Conservation (phyloP, 768 basidiomycete genomes). For the Dacryopinax primogenitus region DNA sequence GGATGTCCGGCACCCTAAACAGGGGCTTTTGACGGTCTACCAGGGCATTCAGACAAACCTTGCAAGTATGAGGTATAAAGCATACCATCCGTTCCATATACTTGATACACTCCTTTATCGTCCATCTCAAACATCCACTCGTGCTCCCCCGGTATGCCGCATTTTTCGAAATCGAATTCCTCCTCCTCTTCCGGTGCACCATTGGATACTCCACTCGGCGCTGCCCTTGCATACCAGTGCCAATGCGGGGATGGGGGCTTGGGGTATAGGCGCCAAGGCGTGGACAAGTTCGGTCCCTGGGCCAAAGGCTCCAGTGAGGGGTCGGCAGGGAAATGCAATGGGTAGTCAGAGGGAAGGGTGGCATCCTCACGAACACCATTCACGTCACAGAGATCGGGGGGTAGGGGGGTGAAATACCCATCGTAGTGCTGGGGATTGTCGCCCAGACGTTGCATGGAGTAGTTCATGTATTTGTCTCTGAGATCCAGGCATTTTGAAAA, state of each 20-base stretch:
- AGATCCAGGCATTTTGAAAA: slow-evolving; percentile 78
- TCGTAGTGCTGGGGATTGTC: slow-evolving; percentile 93
- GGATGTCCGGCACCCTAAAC: slow-evolving; percentile 68
- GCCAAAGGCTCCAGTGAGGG: slow-evolving; percentile 16
- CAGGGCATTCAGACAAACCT: slow-evolving; percentile 17
- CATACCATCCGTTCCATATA: slow-evolving; percentile 39
- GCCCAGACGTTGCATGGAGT: slow-evolving; percentile 80
- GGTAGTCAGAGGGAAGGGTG: slow-evolving; percentile 25
- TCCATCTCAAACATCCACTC: slow-evolving; percentile 60
- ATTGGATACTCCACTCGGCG: slow-evolving; percentile 12
- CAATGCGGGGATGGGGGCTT: slow-evolving; percentile 89
- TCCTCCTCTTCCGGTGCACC: slow-evolving; percentile 21
- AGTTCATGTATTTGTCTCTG: slow-evolving; percentile 87
- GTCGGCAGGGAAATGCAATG: slow-evolving; percentile 11
- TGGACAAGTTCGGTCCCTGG: slow-evolving; percentile 25
- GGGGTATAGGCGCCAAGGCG: slow-evolving; percentile 83
- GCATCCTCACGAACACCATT: slow-evolving; percentile 55
- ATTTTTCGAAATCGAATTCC: slow-evolving; percentile 60
- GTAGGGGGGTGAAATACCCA: slow-evolving; percentile 54
- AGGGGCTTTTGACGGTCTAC: slow-evolving; percentile 38
- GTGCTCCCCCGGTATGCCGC: slow-evolving; percentile 55
- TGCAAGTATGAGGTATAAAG: slow-evolving; percentile 15
- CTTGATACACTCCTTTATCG: slow-evolving; percentile 80
- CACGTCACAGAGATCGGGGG: slow-evolving; percentile 48
- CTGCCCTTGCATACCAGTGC: slow-evolving; percentile 51